These are phyloP conservation scores for Collybia sp. DNA, from an alignment of 768 basidiomycete genomes.

Conservation along the genomic window DNA sequence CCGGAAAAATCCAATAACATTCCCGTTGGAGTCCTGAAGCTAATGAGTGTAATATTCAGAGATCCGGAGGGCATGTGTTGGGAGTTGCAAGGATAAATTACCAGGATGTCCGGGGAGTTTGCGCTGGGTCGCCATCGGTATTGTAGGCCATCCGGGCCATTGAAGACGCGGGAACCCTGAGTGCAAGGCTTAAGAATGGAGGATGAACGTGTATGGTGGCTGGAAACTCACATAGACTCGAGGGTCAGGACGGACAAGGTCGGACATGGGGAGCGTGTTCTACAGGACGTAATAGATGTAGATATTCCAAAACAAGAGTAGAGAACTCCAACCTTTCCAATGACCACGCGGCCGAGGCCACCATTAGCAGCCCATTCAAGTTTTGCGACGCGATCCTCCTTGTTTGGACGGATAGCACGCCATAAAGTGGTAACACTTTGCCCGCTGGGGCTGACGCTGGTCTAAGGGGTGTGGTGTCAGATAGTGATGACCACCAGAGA, in stretches of 20 bases:
- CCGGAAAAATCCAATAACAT: slow-evolving; percentile 75
- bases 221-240: slow-evolving; percentile 45
- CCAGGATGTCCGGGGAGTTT: slow-evolving; percentile 54
- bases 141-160: slow-evolving; percentile 75
- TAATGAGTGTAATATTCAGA: slow-evolving; percentile 25
- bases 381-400: slow-evolving; percentile 84
- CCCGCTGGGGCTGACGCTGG: slow-evolving; percentile 55
- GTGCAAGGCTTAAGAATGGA: slow-evolving; percentile 11
- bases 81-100: slow-evolving; percentile 27
- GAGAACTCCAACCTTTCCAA: slow-evolving; percentile 62
- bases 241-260: slow-evolving; percentile 71
- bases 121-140: slow-evolving; percentile 79
- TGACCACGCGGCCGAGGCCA: slow-evolving; percentile 77
- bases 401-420: slow-evolving; percentile 78
- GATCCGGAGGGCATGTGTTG: slow-evolving; percentile 11
- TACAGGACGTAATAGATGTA: slow-evolving; percentile 29
- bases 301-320: slow-evolving; percentile 10
- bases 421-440: slow-evolving; percentile 74
- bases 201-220: slow-evolving; percentile 7
- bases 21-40: slow-evolving; percentile 69
- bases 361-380: slow-evolving; percentile 85
- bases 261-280: slow-evolving; percentile 78
- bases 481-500: slow-evolving; percentile 10
- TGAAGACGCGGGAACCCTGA: slow-evolving; percentile 66
- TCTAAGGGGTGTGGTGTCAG: slow-evolving; percentile 40